Base-by-base conservation (phyloP, 106 monocot genomes). In the Phalaenopsis equestris region DNA sequence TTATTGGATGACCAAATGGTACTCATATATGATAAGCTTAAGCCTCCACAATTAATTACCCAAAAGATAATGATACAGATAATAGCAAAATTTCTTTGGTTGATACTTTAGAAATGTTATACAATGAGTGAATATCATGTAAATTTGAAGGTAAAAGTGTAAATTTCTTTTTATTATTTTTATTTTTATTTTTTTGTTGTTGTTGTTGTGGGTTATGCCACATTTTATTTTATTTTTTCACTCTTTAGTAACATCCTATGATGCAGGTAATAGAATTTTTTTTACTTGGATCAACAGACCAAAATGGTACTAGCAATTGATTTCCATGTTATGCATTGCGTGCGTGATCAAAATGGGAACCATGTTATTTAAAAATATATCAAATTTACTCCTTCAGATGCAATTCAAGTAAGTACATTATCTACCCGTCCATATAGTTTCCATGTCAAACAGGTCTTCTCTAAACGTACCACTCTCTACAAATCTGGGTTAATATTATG, bases 291-390 rank as follows among this genome's bases (percentile, higher is more conserved):
- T 75, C 87, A 90, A 73, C 88, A 88, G 76, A 86, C 85, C 58
- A 81, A 86, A 78, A 87, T 90, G 87, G 90, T 85, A 41, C 23
- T 58, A 76, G 90, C 88, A 79, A 85, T 90, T 46, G 87, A 87
- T 84, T 85, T 87, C 14, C 80, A 85, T 67, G 49, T 90, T 6
- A 87, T 90, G 87, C 82, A 75, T 16, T 90, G 90, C 84, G 85
- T 88, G 21, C 86, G 87, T 79, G 90, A 90, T 81, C 87, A 87
- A 86, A 85, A 90, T 86, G 90, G 87, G n/a, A 90, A 88, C 67
- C 90, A 90, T 88, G 90, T 90, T n/a, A 85, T 90, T 77, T 82
- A 87, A n/a, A 90, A 90, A 76, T 87, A 85, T 75, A 90, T 80
- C 30, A 81, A 88, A 64, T 83, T 83, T 68, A 74, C 86, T 10